A percentile compares a stretch with the other conserved stretches of the same genome.
Conservation (phyloP, 495 filamentous ascomycete species). For the Hypoxylon trugodes region DNA sequence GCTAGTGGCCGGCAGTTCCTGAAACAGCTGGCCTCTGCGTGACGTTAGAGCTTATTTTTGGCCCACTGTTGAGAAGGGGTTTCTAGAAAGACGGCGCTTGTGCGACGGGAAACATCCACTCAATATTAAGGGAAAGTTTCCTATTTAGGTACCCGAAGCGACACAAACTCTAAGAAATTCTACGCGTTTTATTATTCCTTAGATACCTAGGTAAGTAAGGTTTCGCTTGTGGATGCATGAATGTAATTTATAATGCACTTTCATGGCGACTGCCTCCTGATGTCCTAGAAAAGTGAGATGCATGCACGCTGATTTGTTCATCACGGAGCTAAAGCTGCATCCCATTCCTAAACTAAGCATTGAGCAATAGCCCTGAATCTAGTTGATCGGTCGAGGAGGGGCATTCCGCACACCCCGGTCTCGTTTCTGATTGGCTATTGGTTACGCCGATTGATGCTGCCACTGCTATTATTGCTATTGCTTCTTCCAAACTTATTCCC, state of each 20-base stretch:
- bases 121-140: not conserved
- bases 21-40: slow-evolving; percentile 35
- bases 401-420: slow-evolving; percentile 20
- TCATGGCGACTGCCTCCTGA: slow-evolving; percentile 1
- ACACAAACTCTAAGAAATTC: not conserved
- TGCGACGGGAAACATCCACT: slow-evolving; percentile 1
- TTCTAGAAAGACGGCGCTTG: slow-evolving; percentile 16
- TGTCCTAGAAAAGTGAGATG: slow-evolving; percentile 2
- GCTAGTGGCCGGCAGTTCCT: slow-evolving; percentile 34
- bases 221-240: slow-evolving; percentile 1
- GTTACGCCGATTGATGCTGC: too few relatives aligned
- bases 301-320: slow-evolving; percentile 15
- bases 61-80: not conserved
- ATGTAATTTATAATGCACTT: not conserved
- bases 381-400: slow-evolving; percentile 37
- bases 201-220: not conserved
- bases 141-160: too few relatives aligned
- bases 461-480: too few relatives aligned
- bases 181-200: not conserved
- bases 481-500: slow-evolving; percentile 7
- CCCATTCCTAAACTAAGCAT: slow-evolving; percentile 28
- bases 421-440: slow-evolving; percentile 25
- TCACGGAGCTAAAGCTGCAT: slow-evolving; percentile 15
- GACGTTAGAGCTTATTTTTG: slow-evolving; percentile 20
- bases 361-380: slow-evolving; percentile 37